Conservation (phyloP, 1,284 basidiomycete genomes). For the Cystobasidiaceae sp. region DNA sequence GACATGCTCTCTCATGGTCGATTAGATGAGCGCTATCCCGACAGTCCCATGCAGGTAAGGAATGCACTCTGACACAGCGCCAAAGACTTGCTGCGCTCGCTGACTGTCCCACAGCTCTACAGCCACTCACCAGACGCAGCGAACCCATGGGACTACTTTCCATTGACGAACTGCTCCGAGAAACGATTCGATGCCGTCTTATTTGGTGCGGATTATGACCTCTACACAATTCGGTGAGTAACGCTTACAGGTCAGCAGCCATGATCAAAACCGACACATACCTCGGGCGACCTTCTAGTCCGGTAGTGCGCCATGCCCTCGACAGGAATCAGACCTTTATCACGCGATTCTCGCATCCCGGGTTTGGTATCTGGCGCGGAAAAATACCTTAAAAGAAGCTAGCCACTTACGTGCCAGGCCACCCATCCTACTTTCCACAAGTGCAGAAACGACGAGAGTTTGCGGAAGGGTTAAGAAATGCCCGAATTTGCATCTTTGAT, state of each 20-base stretch:
- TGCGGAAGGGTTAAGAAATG: conserved; percentile 16
- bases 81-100: background rate
- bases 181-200: conserved; percentile 14
- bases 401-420: conserved; percentile 11
- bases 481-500: conserved; percentile 27
- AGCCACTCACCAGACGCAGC: conserved; percentile 26
- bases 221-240: conserved; percentile 21
- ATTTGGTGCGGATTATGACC: conserved; percentile 10
- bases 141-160: conserved; percentile 30
- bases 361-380: conserved; percentile 6
- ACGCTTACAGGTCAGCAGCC: no score
- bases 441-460: conserved; percentile 11
- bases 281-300: background rate
- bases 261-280: background rate
- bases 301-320: background rate
- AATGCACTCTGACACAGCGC: background rate
- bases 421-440: conserved; percentile 8
- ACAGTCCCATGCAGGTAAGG: conserved; percentile 11
- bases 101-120: conserved; percentile 9
- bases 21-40: background rate
- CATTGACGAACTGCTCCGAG: background rate
- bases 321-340: conserved; percentile 13
- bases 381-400: conserved; percentile 13
- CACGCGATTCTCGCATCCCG: conserved; percentile 17
- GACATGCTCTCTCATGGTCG: conserved; percentile 11